Conservation (phyloP, 192 early-diverging fungal species). For the Backusella sp. region DNA sequence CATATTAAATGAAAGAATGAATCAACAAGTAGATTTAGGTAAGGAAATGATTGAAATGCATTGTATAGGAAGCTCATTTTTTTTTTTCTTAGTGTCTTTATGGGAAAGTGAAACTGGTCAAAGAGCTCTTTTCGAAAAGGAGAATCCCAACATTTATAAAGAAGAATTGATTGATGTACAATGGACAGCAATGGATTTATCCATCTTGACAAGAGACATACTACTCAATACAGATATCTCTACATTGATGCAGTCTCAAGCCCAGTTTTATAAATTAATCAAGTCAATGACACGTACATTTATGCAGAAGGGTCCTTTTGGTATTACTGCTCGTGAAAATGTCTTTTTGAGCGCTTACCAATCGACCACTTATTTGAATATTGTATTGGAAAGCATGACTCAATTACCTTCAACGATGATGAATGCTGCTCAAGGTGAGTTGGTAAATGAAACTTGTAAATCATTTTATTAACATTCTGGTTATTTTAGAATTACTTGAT, state of each 20-base stretch:
- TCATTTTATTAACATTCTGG: background rate
- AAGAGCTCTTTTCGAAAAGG: slow-evolving; percentile 72
- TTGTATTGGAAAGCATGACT: slow-evolving; percentile 1
- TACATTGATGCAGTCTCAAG: background rate
- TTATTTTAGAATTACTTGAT: slow-evolving; percentile 1
- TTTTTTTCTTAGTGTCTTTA: slow-evolving; percentile 12
- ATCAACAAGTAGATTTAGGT: background rate
- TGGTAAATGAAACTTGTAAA: background rate
- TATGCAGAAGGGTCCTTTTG: slow-evolving; percentile 24
- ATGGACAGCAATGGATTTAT: slow-evolving; percentile 38
- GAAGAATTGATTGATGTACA: slow-evolving; percentile 69
- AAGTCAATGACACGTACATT: background rate
- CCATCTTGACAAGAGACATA: background rate
- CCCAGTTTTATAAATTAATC: background rate
- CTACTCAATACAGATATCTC: background rate
- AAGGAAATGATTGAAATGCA: background rate
- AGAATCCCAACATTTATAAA: slow-evolving; percentile 72
- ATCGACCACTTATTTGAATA: background rate
- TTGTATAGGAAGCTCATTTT: background rate
- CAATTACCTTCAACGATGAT: background rate
- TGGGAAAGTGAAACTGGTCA: slow-evolving; percentile 14
- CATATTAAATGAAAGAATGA: background rate
- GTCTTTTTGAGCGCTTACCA: slow-evolving; percentile 17
- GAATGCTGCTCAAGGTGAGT: background rate
- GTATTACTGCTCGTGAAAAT: slow-evolving; percentile 17